Percentiles rank a stretch among this genome's conserved stretches.
Evolutionary conservation across 2,329 filamentous ascomycete genomes (phyloP).

Genomic region (Mariannaea elegans): DNA sequence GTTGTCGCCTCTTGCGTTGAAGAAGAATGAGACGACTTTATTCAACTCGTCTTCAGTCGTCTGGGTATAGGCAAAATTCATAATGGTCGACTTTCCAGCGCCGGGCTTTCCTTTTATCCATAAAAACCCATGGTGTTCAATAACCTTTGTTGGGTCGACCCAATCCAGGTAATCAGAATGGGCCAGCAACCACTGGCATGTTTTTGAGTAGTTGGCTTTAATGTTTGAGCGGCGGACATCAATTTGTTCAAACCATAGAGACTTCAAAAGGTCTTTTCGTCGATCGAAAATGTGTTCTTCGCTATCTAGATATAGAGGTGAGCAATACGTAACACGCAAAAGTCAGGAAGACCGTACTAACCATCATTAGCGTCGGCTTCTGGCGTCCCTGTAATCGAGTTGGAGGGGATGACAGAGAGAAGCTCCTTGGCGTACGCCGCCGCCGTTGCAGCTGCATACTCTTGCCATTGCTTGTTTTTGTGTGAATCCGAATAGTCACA

Average conservation of each 20-base stretch:
- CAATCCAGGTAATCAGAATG: background rate
- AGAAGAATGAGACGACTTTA: background rate
- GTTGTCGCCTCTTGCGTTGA: background rate
- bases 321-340: too few species aligned
- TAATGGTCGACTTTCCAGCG: constrained; percentile 1
- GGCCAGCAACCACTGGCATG: background rate
- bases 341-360: too few species aligned
- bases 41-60: background rate
- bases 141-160: background rate
- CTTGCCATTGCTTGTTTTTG: too few species aligned
- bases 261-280: too few species aligned
- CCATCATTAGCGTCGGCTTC: background rate
- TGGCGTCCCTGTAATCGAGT: accelerated
- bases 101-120: too few species aligned
- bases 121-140: constrained; percentile 1
- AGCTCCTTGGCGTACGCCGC: too few species aligned
- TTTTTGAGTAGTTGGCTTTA: background rate
- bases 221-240: background rate
- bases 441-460: too few species aligned
- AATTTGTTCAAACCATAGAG: background rate
- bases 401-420: background rate
- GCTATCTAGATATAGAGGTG: background rate
- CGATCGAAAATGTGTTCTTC: background rate
- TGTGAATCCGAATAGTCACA: too few species aligned
- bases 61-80: background rate